Base-by-base conservation (phyloP, 2,329 filamentous ascomycete species). In the Dryadomyces sulphureus region DNA sequence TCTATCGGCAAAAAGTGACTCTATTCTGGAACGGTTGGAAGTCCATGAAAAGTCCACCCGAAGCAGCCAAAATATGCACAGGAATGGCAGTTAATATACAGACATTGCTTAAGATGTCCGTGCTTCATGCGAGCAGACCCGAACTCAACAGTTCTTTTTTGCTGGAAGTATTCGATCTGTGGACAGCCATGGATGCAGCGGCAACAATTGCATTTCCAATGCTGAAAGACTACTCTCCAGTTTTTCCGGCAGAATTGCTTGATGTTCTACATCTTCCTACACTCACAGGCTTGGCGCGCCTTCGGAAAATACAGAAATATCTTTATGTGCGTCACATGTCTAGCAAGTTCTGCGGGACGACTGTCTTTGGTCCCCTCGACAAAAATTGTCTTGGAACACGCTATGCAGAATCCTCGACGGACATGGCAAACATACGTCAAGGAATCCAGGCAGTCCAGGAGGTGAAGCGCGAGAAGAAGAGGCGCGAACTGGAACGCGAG, bases 131-230 rank as follows among this genome's bases (percentile, higher is more conserved):
- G 1, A 48, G 53, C 4, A 65, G 71, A 47, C 62, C 68, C 0
- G 69, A 73, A 42, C 64, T 71, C 21, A 69, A 66, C 51, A 77
- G 75, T 24, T 48, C 59, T 0, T 65, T 73, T 52, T 57, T 81
- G 0, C 62, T 84, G 1, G 65, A 61, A 7, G 38, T 76, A 0
- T 67, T 82, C 54, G 69, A 75, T 43, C 51, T 79, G 0, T 84
- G 78, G 79, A 55, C 71, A 3, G 53, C 56, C 1, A 66, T 81
- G 56, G 80, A 84, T 50, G 53, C 60, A 11, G 57, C 55, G n/a
- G 68, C 70, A 0, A 57, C 64, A 0, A 11, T 39, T 0, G 49
- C 50, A 0, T 74, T 64, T 41, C 68, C 69, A 0, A 55, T 81
- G 0, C 57, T 84, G 0, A 25, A 42, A 0, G 59, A 73, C 0